These are phyloP conservation scores for Calonectria pseudoreteaudii DNA, from an alignment of 2,329 filamentous ascomycete species.

Conservation along the genomic window DNA sequence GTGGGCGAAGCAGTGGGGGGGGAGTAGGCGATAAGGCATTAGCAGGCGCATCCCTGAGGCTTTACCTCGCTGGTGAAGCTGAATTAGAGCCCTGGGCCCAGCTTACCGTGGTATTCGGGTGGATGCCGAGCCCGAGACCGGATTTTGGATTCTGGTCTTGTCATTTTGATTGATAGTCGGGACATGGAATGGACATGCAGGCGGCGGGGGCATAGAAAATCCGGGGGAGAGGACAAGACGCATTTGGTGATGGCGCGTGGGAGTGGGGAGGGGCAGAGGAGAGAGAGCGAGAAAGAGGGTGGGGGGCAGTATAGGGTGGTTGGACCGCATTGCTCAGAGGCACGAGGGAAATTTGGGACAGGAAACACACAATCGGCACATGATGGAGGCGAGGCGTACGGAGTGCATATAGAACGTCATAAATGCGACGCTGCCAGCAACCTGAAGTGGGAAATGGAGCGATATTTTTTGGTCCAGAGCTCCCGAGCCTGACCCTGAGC, in stretches of 20 bases:
- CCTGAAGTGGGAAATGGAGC: not conserved
- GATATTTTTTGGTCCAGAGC: not conserved
- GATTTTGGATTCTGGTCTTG: not conserved
- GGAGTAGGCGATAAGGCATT: not conserved
- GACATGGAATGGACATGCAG: not conserved
- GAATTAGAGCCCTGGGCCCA: not conserved
- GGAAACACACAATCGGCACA: not conserved
- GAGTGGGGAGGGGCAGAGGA: not conserved
- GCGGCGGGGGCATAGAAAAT: slow-evolving; percentile 8
- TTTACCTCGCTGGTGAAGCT: not conserved
- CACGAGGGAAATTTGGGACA: not conserved
- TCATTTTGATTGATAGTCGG: not conserved
- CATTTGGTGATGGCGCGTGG: not conserved
- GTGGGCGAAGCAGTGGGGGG: not conserved
- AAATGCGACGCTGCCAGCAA: not conserved
- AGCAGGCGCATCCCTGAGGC: not conserved
- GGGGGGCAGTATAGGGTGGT: not conserved
- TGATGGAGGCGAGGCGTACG: slow-evolving; percentile 2
- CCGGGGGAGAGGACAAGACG: slow-evolving; percentile 7
- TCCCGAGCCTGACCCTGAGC: not conserved
- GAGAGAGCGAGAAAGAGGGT: too few species aligned
- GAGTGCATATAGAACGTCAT: not conserved
- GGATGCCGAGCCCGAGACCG: slow-evolving; percentile 5
- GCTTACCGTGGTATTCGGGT: slow-evolving; percentile 8
- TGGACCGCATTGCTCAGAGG: not conserved